Percentiles rank a stretch among this genome's conserved stretches.
These are phyloP conservation scores for Lactarius deliciosus DNA, from an alignment of 768 basidiomycete genomes.

Conservation along the genomic window DNA sequence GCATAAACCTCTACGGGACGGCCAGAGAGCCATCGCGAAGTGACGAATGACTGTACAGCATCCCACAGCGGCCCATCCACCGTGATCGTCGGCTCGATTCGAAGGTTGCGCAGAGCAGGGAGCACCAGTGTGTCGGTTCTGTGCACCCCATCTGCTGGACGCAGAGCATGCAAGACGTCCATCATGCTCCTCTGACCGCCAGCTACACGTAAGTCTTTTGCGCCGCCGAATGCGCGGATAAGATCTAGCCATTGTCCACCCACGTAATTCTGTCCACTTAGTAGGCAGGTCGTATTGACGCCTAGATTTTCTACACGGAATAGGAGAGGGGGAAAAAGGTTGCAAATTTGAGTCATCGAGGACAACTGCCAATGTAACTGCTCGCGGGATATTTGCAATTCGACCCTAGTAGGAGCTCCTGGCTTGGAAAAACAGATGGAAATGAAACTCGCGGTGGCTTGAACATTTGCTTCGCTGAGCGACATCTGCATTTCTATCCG, in stretches of 20 bases:
- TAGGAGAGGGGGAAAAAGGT: neutral
- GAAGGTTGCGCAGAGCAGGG: neutral
- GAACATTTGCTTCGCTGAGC: no score
- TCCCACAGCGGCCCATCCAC: neutral
- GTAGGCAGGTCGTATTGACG: neutral
- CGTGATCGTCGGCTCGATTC: fast-evolving
- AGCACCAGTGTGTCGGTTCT: neutral
- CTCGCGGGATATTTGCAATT: no score
- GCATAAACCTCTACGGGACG: neutral
- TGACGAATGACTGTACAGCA: neutral
- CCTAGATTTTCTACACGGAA: neutral
- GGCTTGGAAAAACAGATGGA: no score
- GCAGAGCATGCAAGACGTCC: neutral
- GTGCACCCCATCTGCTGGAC: neutral
- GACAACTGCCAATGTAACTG: no score
- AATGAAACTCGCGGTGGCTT: no score
- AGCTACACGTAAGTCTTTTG: neutral
- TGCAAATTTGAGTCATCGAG: neutral
- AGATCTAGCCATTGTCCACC: neutral
- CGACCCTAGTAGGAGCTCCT: no score
- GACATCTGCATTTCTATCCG: no score
- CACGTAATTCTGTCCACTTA: neutral
- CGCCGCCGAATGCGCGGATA: neutral
- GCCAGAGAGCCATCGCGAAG: neutral
- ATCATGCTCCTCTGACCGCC: neutral